A percentile compares a stretch with the other conserved stretches of the same genome.
phyloP scores from a whole-genome alignment of 2,329 filamentous ascomycete species.

The Pyrenochaeta sp. region DNA sequence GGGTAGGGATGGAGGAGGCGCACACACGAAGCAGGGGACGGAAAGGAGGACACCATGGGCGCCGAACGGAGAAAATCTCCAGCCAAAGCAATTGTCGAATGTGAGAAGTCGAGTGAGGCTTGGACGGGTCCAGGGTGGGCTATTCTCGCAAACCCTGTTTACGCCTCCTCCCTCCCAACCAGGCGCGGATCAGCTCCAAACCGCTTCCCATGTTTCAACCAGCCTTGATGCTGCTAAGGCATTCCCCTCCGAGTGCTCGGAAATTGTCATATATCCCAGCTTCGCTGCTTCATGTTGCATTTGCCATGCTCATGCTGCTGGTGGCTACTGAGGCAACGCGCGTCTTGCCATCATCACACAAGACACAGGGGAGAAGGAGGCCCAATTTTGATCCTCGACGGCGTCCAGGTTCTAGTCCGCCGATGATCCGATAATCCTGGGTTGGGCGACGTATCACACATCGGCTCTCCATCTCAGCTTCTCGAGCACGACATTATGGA shows the following conservation, averaged over 20 bases:
- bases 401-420: slow-evolving; percentile 6
- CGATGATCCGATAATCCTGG: slow-evolving; percentile 11
- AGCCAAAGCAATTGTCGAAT: neutral
- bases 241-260: neutral
- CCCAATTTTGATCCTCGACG: slow-evolving; percentile 9
- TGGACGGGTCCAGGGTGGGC: slow-evolving; percentile 9
- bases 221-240: neutral
- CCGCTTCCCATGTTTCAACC: neutral
- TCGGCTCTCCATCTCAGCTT: slow-evolving; percentile 5
- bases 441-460: neutral
- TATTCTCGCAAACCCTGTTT: slow-evolving; percentile 4
- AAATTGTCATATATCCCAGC: neutral
- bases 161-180: slow-evolving; percentile 3
- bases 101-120: slow-evolving; percentile 7
- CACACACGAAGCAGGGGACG: neutral
- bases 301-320: neutral
- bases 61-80: slow-evolving; percentile 19
- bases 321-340: neutral
- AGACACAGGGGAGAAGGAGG: neutral
- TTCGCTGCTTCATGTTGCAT: neutral
- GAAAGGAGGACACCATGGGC: slow-evolving; percentile 9
- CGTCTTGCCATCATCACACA: neutral
- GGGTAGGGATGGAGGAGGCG: neutral
- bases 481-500: neutral
- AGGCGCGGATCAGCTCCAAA: slow-evolving; percentile 5